Percentiles rank a stretch among this genome's conserved stretches.
Conservation (phyloP, 768 basidiomycete genomes). For the Ephemerocybe angulata region DNA sequence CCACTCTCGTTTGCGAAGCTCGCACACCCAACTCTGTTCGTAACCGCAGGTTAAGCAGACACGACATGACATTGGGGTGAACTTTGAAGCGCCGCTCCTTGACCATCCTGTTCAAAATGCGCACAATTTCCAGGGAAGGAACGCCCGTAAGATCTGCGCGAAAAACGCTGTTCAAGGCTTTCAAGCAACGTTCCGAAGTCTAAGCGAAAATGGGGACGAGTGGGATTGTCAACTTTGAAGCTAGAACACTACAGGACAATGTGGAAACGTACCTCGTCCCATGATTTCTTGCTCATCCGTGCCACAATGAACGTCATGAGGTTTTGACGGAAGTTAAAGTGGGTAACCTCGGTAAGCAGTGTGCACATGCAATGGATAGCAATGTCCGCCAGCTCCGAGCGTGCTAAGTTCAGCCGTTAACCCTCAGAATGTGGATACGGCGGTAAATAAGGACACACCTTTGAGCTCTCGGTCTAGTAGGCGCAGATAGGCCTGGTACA, state of each 20-base stretch:
- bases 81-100: conserved; percentile 90
- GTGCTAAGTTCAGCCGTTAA: conserved; percentile 39
- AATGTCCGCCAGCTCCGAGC: conserved; percentile 59
- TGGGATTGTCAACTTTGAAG: conserved; percentile 10
- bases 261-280: conserved; percentile 69
- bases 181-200: conserved; percentile 83
- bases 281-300: conserved; percentile 77
- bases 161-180: conserved; percentile 79
- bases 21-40: conserved; percentile 81
- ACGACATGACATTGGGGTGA: conserved; percentile 83
- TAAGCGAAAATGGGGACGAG: conserved; percentile 29
- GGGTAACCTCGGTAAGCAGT: conserved; percentile 74
- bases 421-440: conserved; percentile 10
- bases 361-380: conserved; percentile 87
- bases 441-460: conserved; percentile 41
- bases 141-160: conserved; percentile 75
- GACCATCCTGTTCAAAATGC: conserved; percentile 91
- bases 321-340: conserved; percentile 96
- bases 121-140: conserved; percentile 84
- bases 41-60: conserved; percentile 80
- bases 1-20: conserved; percentile 66
- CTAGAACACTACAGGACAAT: neutral
- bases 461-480: conserved; percentile 84
- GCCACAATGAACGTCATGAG: conserved; percentile 86
- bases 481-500: conserved; percentile 88